phyloP scores from a whole-genome alignment of 2,329 filamentous ascomycete species.

The Hymenoscyphus albidus region DNA sequence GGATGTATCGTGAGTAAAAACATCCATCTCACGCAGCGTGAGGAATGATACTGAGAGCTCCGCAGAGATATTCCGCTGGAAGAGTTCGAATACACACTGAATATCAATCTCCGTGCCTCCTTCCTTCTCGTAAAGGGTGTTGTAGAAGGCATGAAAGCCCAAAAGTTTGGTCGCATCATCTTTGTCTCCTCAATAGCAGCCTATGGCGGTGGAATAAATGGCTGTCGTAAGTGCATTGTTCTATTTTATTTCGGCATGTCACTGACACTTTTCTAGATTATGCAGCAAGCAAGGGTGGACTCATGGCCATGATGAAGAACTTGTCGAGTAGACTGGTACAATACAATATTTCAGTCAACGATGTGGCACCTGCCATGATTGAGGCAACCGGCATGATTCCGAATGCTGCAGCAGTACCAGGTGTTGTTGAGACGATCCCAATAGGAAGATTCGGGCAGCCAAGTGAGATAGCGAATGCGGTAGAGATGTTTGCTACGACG shows the following conservation, averaged over 20 bases:
- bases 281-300: slow-evolving; percentile 40
- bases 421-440: slow-evolving; percentile 37
- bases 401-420: slow-evolving; percentile 27
- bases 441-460: slow-evolving; percentile 43
- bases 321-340: slow-evolving; percentile 40
- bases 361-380: slow-evolving; percentile 45
- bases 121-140: slow-evolving; percentile 30
- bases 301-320: slow-evolving; percentile 46
- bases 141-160: slow-evolving; percentile 37
- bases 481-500: slow-evolving; percentile 45
- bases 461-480: slow-evolving; percentile 45
- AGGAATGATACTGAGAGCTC: too few species aligned
- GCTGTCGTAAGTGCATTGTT: neutral
- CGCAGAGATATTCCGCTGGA: neutral
- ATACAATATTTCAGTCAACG: slow-evolving; percentile 46
- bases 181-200: slow-evolving; percentile 28
- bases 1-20: slow-evolving; percentile 3
- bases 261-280: slow-evolving; percentile 14
- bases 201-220: slow-evolving; percentile 11
- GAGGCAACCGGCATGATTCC: slow-evolving; percentile 44
- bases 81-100: slow-evolving; percentile 26
- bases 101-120: slow-evolving; percentile 28
- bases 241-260: too few species aligned
- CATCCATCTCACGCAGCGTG: too few species aligned
- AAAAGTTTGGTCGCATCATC: slow-evolving; percentile 36